Base-by-base conservation (phyloP, 768 basidiomycete species). In the Pleurotus tuoliensis region DNA sequence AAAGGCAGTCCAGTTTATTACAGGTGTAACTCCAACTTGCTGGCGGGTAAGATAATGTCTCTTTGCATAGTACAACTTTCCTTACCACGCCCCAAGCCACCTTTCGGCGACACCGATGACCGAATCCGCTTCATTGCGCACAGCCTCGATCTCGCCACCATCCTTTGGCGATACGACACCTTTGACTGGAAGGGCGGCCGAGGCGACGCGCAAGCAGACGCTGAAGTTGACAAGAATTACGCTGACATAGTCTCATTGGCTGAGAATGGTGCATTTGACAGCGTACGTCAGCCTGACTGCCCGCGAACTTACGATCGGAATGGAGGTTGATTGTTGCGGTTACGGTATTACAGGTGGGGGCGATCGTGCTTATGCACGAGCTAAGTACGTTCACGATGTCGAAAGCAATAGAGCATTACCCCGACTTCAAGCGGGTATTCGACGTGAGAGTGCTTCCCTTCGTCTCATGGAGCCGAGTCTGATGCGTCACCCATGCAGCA, bases 161-260 rank as follows among this genome's bases (percentile, higher is more conserved):
- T 93, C 64, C 74, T 92, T 50, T 93, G 92, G 91, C 67, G 75
- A 61, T 83, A 78, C 58, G 84, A 88, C 62, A 80, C 84, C n/a
- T 72, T 77, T 39, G 90, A 94, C 68, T 92, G 89, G 89, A 79
- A 82, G 64, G 81, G 78, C 22, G 80, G 82, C 4, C 30, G 11
- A 34, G 74, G 73, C 1, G 77, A 73, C 3, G 70, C 70, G 37
- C 61, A 78, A 44, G 79, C 76, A 7, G 66, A 68, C 1, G 75
- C 76, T 24, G 67, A 75, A 27, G 75, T 87, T 15, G 76, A 82
- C 49, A 63, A 66, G 47, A 80, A 83, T 61, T 89, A 89, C 62
- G 66, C 83, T 52, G 59, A 53, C 6, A 76, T 91, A 67, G 71
- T 88, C 25, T 48, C 73, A 20, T 70, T 71, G 16, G 80, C 80